Conservation (phyloP, 2,329 filamentous ascomycete species). For the Hypomyces rosellus region DNA sequence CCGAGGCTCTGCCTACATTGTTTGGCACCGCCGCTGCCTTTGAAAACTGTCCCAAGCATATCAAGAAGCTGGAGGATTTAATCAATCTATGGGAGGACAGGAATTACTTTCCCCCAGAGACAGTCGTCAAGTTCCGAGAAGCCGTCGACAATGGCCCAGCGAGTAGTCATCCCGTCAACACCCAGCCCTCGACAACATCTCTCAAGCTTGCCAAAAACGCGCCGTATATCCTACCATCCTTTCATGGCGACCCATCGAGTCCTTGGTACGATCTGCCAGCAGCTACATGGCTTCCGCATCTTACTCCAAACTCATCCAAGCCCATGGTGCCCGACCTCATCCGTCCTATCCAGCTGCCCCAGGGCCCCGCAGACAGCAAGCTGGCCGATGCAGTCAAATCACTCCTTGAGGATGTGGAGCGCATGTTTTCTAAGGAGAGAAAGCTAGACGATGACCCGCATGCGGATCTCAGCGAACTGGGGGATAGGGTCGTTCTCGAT, state of each 20-base stretch:
- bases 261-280: constrained; percentile 81
- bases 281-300: constrained; percentile 71
- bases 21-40: constrained; percentile 51
- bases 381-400: constrained; percentile 62
- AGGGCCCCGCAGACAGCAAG: constrained; percentile 61
- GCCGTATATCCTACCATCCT: constrained; percentile 66
- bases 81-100: constrained; percentile 66
- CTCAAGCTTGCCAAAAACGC: constrained; percentile 45
- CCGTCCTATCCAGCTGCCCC: constrained; percentile 62
- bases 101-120: constrained; percentile 50
- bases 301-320: constrained; percentile 67
- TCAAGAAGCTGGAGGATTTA: constrained; percentile 56
- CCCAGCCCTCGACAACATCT: constrained; percentile 18
- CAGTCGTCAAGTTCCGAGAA: constrained; percentile 53
- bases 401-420: constrained; percentile 63
- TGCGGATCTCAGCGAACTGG: constrained; percentile 68
- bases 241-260: constrained; percentile 66
- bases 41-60: constrained; percentile 57
- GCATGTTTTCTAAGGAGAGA: constrained; percentile 55
- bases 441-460: constrained; percentile 40
- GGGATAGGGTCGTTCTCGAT: constrained; percentile 60
- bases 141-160: constrained; percentile 40
- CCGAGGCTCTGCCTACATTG: constrained; percentile 57
- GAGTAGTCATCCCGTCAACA: constrained; percentile 15
- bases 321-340: constrained; percentile 67